phyloP scores from a whole-genome alignment of 2,329 filamentous ascomycete genomes.

The Neopestalotiopsis sp. region DNA sequence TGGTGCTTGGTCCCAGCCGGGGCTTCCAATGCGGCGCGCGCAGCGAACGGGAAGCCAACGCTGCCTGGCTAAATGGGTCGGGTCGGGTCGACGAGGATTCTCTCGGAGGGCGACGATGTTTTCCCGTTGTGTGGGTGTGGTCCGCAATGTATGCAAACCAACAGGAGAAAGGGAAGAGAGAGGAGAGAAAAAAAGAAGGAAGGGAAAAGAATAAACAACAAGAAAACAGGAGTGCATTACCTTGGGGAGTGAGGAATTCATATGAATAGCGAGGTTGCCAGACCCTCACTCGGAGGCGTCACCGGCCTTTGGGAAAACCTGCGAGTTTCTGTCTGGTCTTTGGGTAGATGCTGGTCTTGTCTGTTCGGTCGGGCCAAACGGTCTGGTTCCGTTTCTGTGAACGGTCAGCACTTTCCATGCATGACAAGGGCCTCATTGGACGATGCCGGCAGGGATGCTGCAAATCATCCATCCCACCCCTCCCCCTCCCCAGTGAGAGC shows the following conservation, averaged over 20 bases:
- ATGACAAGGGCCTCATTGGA: slow-evolving; percentile 5
- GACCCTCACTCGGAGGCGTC: slow-evolving; percentile 11
- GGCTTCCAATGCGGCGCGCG: not conserved
- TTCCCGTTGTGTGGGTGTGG: not conserved
- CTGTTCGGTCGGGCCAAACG: slow-evolving; percentile 4
- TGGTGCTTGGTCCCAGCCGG: not conserved
- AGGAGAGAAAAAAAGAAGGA: not conserved
- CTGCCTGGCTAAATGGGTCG: not conserved
- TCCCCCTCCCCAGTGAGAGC: too few species aligned
- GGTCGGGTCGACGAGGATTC: not conserved
- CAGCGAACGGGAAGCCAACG: not conserved
- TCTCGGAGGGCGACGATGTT: not conserved
- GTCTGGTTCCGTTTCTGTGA: slow-evolving; percentile 8
- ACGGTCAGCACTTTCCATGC: slow-evolving; percentile 14
- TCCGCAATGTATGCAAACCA: not conserved
- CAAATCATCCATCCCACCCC: slow-evolving; percentile 10
- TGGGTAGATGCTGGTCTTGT: too few species aligned
- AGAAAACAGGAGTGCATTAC: slow-evolving; percentile 6
- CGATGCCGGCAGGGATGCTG: slow-evolving; percentile 8
- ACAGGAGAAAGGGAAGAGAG: not conserved
- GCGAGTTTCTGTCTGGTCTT: not conserved
- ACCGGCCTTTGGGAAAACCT: not conserved
- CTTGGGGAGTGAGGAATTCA: slow-evolving; percentile 19
- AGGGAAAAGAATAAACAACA: not conserved
- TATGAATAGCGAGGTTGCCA: slow-evolving; percentile 15